Conservation (phyloP, 2,329 filamentous ascomycete species). For the Arthrobotrys entomopaga region DNA sequence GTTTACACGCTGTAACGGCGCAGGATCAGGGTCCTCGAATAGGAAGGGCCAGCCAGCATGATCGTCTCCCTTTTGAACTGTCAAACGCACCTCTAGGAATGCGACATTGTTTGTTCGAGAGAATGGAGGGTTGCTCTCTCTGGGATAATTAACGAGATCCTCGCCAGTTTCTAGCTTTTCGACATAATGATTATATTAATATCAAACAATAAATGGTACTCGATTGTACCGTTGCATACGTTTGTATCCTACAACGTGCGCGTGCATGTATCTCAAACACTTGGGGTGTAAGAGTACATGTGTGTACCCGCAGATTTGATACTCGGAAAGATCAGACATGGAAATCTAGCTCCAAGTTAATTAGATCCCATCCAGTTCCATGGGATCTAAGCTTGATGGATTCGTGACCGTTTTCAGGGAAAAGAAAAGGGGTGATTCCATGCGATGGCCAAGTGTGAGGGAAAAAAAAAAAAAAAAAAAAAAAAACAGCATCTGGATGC, state of each 20-base stretch:
- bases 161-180: not conserved
- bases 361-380: not conserved
- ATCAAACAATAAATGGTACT: no score
- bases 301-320: not conserved
- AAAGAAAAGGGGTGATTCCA: constrained; percentile 40
- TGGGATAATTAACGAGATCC: not conserved
- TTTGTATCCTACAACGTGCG: constrained; percentile 1
- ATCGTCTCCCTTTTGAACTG: constrained; percentile 8
- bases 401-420: constrained; percentile 10
- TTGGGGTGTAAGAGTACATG: not conserved
- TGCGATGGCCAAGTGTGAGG: constrained; percentile 42
- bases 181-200: not conserved
- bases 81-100: constrained; percentile 50
- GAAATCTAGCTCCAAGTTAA: not conserved
- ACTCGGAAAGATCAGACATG: not conserved
- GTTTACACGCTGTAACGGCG: not conserved
- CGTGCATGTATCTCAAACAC: constrained; percentile 10
- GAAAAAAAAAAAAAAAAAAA: no score
- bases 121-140: constrained; percentile 1
- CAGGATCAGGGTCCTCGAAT: constrained; percentile 24
- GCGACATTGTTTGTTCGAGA: constrained; percentile 19
- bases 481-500: constrained; percentile 46
- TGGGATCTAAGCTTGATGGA: not conserved
- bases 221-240: no score
- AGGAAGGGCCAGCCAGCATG: constrained; percentile 50